Percentiles rank a stretch among this genome's conserved stretches.
phyloP scores from a whole-genome alignment of 2,329 filamentous ascomycete species.

The Hypoxylon sp. region DNA sequence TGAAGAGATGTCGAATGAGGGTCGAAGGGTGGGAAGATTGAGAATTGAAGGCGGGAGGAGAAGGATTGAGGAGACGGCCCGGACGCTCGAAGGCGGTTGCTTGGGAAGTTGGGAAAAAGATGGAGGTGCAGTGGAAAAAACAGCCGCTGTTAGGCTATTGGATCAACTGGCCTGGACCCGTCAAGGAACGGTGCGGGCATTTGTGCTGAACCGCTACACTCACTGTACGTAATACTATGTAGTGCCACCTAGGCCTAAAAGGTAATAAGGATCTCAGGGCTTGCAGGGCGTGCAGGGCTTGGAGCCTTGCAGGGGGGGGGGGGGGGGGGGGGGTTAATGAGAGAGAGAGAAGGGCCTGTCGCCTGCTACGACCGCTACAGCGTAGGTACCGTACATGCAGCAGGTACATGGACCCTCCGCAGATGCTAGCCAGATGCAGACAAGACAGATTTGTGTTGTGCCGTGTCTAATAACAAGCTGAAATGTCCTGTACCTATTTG shows the following conservation, averaged over 20 bases:
- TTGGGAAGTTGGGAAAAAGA: conserved; percentile 31
- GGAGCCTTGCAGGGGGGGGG: not conserved
- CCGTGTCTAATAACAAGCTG: conserved; percentile 17
- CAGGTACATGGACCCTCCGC: conserved; percentile 1
- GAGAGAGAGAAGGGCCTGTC: not conserved
- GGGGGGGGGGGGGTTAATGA: not conserved
- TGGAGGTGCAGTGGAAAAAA: conserved; percentile 5
- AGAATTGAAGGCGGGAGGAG: conserved; percentile 3
- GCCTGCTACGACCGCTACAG: not conserved
- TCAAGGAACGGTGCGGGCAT: conserved; percentile 28
- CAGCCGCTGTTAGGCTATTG: conserved; percentile 34
- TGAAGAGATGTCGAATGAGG: conserved; percentile 45
- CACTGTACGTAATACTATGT: conserved; percentile 13
- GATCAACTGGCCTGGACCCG: conserved; percentile 27
- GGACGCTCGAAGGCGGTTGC: conserved; percentile 21
- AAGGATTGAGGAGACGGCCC: conserved; percentile 30
- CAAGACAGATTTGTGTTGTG: not conserved
- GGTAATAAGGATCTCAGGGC: conserved; percentile 33
- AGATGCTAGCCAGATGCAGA: conserved; percentile 12
- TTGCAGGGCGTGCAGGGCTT: conserved; percentile 31
- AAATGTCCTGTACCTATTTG: conserved; percentile 12
- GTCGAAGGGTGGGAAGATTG: conserved; percentile 31
- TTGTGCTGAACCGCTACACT: conserved; percentile 7
- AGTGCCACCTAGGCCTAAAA: conserved; percentile 25
- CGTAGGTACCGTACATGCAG: too few species aligned